Base-by-base conservation (phyloP, 176 grass and related monocot genomes). In the Oryza officinalis region DNA sequence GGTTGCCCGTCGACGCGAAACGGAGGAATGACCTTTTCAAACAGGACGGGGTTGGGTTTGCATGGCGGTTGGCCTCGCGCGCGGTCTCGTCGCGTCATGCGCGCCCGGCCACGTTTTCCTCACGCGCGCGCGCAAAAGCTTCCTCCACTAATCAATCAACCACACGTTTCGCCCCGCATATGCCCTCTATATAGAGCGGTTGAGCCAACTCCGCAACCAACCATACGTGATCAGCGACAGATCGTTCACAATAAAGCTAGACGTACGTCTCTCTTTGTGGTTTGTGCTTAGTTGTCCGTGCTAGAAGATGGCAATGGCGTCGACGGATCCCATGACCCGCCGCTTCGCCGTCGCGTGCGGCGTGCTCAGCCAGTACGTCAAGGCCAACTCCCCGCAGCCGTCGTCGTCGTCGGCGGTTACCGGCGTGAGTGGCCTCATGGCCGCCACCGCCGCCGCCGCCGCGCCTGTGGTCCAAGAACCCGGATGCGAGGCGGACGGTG, bases 311-410 rank as follows among this genome's bases (percentile, higher is more conserved):
- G 70, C 76, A 26, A 43, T 63, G 37, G 13, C 66, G 47, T 13
- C 57, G 23, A 41, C 88, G 7, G 84, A 79, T 59, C 54, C 15
- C 27, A 6, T 49, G 63, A 89, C 83, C 10, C 80, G 78, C 8
- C 84, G 81, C 33, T 97, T 97, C 28, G 67, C 91, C 13, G n/a
- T 79, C 52, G 81, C 94, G 40, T 97, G 91, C 67, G 85, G 89
- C 70, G 82, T 88, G 60, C 91, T 92, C 40, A 69, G 87, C 79
- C 81, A 90, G 72, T 84, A 76, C 79, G 78, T 91, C 71, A 88
- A 78, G 87, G 82, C 44, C 13, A 22, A 1, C 11, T 25, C 45
- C 72, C 9, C 35, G 4, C 59, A 61, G 57, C 20, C 38, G 33
- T 6, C 38, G 37, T 22, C 38, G 37, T 14, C 40, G 40, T 1